phyloP scores from a whole-genome alignment of 306 rosid genomes.

The peach (Prunus persica) region DNA sequence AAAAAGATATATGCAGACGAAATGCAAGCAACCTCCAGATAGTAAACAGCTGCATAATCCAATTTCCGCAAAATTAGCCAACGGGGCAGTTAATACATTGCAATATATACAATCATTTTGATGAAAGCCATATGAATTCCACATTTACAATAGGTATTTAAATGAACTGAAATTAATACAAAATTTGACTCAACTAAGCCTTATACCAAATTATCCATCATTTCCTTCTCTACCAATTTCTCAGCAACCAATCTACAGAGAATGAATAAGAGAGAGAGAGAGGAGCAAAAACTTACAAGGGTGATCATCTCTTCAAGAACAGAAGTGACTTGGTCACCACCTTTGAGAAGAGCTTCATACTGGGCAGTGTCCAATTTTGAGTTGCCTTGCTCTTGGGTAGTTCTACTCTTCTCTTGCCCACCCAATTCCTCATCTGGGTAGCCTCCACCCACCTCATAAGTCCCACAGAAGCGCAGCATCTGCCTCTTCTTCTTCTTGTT shows the following conservation, averaged over 20 bases:
- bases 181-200: not conserved
- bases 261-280: not conserved
- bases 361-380: conserved; percentile 37
- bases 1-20: not conserved
- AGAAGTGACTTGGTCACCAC: conserved; percentile 92
- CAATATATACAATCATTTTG: not conserved
- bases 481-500: conserved; percentile 7
- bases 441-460: conserved; percentile 83
- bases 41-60: not conserved
- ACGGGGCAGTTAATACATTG: not conserved
- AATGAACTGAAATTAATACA: not conserved
- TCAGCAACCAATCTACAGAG: not conserved
- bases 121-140: not conserved
- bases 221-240: not conserved
- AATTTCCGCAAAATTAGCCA: not conserved
- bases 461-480: conserved; percentile 11
- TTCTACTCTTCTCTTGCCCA: conserved; percentile 9
- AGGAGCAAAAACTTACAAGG: conserved; percentile 44
- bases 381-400: conserved; percentile 14
- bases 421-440: conserved; percentile 48
- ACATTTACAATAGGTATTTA: not conserved
- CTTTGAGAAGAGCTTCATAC: conserved; percentile 68
- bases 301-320: conserved; percentile 76
- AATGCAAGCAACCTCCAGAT: no score
- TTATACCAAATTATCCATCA: not conserved